A percentile compares a stretch with the other conserved stretches of the same genome.
phyloP scores from a whole-genome alignment of 2,329 filamentous ascomycete genomes.

The Bipolaris bicolor region DNA sequence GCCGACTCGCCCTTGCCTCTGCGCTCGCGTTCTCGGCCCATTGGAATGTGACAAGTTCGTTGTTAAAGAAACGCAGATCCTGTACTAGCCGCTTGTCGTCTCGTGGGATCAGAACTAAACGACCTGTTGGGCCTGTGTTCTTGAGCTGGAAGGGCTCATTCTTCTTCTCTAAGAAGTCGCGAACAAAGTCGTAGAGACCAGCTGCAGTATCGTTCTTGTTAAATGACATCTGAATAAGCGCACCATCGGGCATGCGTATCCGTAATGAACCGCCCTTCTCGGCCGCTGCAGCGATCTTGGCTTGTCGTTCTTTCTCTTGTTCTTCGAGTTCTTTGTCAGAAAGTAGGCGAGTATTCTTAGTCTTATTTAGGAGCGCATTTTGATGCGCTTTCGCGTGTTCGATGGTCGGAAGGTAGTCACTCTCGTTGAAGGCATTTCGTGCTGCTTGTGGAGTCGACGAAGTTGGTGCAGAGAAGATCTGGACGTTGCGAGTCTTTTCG shows the following conservation, averaged over 20 bases:
- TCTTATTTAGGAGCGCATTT: constrained; percentile 64
- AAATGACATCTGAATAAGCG: constrained; percentile 75
- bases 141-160: constrained; percentile 74
- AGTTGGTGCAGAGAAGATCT: constrained; percentile 78
- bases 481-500: constrained; percentile 57
- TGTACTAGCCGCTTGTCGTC: constrained; percentile 67
- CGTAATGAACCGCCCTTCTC: constrained; percentile 70
- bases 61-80: constrained; percentile 71
- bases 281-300: constrained; percentile 69
- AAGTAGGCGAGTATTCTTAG: constrained; percentile 76
- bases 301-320: constrained; percentile 68
- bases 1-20: constrained; percentile 58
- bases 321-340: constrained; percentile 83
- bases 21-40: constrained; percentile 72
- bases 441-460: constrained; percentile 78
- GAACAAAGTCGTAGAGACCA: constrained; percentile 76
- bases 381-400: constrained; percentile 79
- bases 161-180: constrained; percentile 69
- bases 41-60: constrained; percentile 75
- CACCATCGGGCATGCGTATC: constrained; percentile 87
- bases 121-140: constrained; percentile 62
- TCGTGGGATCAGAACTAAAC: constrained; percentile 53
- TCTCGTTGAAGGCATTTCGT: constrained; percentile 68
- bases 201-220: constrained; percentile 70
- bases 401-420: constrained; percentile 77